Evolutionary conservation across 176 grass and related monocot species (phyloP).

Genomic region (Oryza glaberrima): DNA sequence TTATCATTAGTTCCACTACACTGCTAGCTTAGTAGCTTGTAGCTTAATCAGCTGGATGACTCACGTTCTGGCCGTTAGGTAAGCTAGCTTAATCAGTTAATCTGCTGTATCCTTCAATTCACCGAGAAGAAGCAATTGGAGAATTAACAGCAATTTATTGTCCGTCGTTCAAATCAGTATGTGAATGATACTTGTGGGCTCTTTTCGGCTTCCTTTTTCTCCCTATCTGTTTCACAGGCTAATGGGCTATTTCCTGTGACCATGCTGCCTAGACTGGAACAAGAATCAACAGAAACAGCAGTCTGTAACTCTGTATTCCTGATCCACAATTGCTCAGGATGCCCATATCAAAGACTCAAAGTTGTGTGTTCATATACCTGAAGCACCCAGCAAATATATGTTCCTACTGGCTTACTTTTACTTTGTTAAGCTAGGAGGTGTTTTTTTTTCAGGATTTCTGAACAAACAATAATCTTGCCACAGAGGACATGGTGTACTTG

Average conservation of each 20-base stretch:
- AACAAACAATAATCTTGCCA: neutral
- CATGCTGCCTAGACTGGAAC: neutral
- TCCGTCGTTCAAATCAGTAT: neutral
- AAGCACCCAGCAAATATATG: neutral
- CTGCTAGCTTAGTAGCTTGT: neutral
- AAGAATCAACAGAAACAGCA: neutral
- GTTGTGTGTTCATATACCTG: neutral
- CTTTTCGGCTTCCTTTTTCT: neutral
- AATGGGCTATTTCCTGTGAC: neutral
- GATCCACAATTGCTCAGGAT: neutral
- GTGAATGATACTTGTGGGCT: neutral
- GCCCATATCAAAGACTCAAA: neutral
- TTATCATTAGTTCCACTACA: neutral
- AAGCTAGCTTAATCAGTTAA: neutral
- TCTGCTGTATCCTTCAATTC: neutral
- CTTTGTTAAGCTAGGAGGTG: neutral
- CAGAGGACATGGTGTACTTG: too few relatives aligned
- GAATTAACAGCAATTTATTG: neutral
- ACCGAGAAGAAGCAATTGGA: too few relatives aligned
- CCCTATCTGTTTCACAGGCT: neutral
- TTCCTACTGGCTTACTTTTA: neutral
- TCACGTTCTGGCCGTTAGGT: neutral
- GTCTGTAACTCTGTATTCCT: neutral
- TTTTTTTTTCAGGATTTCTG: neutral
- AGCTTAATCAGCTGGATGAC: neutral